Conservation (phyloP, 176 grass and related monocot genomes). For the Avena eriantha region DNA sequence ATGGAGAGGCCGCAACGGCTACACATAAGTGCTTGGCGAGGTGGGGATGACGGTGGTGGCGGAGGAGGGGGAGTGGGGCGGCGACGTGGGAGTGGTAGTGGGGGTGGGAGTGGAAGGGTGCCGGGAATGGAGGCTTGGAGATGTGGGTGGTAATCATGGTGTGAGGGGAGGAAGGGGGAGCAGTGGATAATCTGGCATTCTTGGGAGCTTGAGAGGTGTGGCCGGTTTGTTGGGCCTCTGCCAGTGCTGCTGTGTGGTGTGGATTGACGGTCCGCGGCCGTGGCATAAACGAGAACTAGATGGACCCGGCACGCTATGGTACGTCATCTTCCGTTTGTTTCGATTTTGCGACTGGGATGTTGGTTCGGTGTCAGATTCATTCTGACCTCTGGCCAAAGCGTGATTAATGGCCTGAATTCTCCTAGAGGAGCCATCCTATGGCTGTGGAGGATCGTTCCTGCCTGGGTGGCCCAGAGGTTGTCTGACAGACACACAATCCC, state of each 20-base stretch:
- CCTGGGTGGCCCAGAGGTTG: no score
- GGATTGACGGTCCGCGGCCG: conserved; percentile 1
- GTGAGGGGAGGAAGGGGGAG: background rate
- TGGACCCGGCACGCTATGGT: no score
- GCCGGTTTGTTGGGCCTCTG: conserved; percentile 18
- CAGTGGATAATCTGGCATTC: conserved; percentile 61
- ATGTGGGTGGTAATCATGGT: conserved; percentile 45
- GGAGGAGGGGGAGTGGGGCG: conserved; percentile 10
- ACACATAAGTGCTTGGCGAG: conserved; percentile 29
- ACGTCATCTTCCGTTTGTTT: no score
- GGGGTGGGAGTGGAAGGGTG: background rate
- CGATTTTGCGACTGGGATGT: no score
- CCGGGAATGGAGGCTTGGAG: conserved; percentile 29
- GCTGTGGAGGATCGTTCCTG: no score
- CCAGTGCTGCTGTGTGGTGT: conserved; percentile 23
- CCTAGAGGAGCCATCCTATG: no score
- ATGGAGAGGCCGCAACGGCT: conserved; percentile 14
- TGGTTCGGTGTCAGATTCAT: no score
- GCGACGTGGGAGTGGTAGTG: conserved; percentile 19
- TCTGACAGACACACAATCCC: no score
- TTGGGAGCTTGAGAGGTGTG: conserved; percentile 39
- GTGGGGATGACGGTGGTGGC: conserved; percentile 20
- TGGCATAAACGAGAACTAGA: background rate
- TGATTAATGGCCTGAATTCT: no score
- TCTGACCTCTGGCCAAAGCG: no score